These are phyloP conservation scores for Quambalaria eucalypti DNA, from an alignment of 1,284 basidiomycete species.

Conservation along the genomic window DNA sequence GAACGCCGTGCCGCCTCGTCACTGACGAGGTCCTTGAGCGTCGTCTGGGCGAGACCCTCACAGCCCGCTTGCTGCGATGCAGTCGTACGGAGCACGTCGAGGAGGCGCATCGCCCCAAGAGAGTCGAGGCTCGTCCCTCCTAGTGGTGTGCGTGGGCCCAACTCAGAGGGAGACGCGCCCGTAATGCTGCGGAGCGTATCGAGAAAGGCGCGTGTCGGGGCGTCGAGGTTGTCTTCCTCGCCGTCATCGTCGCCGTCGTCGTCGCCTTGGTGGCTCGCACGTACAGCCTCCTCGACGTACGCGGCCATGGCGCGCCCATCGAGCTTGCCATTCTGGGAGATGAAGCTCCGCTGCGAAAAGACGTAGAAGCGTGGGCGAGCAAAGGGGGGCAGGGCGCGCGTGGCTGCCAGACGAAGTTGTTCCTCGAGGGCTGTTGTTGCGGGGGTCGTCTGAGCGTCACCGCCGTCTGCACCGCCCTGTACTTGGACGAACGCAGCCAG, in stretches of 20 bases:
- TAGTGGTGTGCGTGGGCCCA: slow-evolving; percentile 2
- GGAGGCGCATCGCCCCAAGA: slow-evolving; percentile 11
- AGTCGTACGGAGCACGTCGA: slow-evolving; percentile 6
- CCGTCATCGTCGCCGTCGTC: not conserved
- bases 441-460: too few relatives aligned
- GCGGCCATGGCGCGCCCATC: not conserved
- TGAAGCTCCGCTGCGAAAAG: not conserved
- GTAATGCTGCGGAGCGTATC: not conserved
- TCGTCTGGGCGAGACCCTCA: not conserved
- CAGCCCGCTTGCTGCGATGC: too few relatives aligned
- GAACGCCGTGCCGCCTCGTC: not conserved
- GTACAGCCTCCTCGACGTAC: not conserved
- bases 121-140: slow-evolving; percentile 8
- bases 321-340: not conserved
- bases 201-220: too few relatives aligned
- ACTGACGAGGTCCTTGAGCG: not conserved
- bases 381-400: not conserved
- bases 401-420: not conserved
- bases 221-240: not conserved
- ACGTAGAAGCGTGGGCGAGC: not conserved
- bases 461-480: too few relatives aligned
- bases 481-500: too few relatives aligned
- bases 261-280: not conserved
- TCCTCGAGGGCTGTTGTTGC: too few relatives aligned
- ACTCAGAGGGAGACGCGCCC: too few relatives aligned